A percentile compares a stretch with the other conserved stretches of the same genome.
Conservation (phyloP, 2,329 filamentous ascomycete species). For the Fusarium coicis region DNA sequence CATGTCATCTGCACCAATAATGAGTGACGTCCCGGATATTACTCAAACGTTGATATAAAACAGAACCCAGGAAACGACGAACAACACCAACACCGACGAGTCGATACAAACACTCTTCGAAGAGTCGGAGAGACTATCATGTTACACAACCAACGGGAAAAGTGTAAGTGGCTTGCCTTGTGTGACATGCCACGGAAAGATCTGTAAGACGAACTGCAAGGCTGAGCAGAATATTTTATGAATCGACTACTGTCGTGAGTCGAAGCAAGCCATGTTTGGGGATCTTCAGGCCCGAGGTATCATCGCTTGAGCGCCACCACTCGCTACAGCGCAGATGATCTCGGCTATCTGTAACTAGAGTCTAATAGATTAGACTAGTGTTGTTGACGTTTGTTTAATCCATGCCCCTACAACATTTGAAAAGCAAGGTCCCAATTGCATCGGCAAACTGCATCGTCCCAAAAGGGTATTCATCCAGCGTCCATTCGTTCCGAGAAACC, state of each 20-base stretch:
- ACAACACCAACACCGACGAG: not conserved
- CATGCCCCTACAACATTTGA: not conserved
- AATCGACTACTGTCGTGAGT: not conserved
- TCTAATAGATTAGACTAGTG: not conserved
- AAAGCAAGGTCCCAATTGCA: not conserved
- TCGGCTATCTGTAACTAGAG: not conserved
- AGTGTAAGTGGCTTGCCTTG: not conserved
- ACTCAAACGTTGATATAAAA: not conserved
- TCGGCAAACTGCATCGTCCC: slow-evolving; percentile 19
- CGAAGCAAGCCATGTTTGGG: not conserved
- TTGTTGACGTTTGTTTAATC: not conserved
- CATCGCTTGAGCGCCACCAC: not conserved
- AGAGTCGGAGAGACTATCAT: slow-evolving; percentile 2
- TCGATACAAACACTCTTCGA: not conserved
- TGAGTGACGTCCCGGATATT: not conserved
- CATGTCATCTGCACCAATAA: not conserved
- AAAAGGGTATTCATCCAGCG: slow-evolving; percentile 4
- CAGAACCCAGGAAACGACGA: not conserved
- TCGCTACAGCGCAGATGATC: not conserved
- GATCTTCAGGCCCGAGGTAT: not conserved
- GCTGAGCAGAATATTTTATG: not conserved
- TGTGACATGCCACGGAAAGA: not conserved
- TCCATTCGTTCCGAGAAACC: not conserved
- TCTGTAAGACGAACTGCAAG: slow-evolving; percentile 9
- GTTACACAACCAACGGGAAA: not conserved